Base-by-base conservation (phyloP, 2,329 filamentous ascomycete species). In the Aotearoamyces nothofagi region DNA sequence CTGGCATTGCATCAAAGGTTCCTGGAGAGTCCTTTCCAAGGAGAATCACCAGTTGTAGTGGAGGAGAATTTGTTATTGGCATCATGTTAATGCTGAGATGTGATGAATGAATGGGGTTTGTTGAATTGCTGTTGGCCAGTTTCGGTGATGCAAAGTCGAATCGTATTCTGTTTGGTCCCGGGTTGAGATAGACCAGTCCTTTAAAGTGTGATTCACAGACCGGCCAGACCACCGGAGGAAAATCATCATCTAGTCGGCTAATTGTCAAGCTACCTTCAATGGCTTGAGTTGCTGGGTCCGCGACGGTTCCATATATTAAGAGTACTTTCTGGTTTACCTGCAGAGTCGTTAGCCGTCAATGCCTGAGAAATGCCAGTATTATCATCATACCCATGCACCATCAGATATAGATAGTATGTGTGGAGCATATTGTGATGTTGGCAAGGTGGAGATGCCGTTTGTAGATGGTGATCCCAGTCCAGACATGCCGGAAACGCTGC, bases 281-380 rank as follows among this genome's bases (percentile, higher is more conserved):
- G 29, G 70, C 60, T 47, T 70, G 69, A 29, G 72, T 63, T 17
- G 63, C 57, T 4, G 72, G 60, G 39, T 92, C 81, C 33, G 79
- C 83, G 40, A 92, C 77, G 27, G 79, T 74, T 28, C 87, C 87
- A 43, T 77, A 72, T 26, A 94, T 63, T 14, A 90, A 66, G 12
- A 94, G 62, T 6, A 92, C 69, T 50, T 93, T 94, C 59, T 94
- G 84, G 47, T 92, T 82, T 12, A 92, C 82, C 83, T 92, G 41
- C 29, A 20, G 17, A 22, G 11, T 16, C 38, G 41, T 52, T 32
- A 50, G 49, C 26, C 36, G 26, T 29, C 27, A 7, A 22, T 26
- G 9, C 17, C 15, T 11, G 13, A 3, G 12, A 7, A 15, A 26
- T 8, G 13, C 13, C 15, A 12, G 19, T 12, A 14, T 13, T 27